Evolutionary conservation across 176 grass and related monocot species (phyloP), one percentile per base, ranked within the genome.

Genomic region (Elymus sibiricus): DNA sequence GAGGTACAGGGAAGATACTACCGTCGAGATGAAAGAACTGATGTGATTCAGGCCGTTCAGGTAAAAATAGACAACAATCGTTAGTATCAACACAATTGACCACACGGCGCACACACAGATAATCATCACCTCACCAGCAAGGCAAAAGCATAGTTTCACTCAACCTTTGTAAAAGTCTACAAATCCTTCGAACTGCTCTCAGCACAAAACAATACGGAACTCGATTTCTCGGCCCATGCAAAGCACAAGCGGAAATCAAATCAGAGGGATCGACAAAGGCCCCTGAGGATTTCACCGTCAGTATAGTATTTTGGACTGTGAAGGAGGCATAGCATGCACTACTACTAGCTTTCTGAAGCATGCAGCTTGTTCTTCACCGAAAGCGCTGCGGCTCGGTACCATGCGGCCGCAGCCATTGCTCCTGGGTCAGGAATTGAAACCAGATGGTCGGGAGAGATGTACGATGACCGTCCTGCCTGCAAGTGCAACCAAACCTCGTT

Each of bases 391-490:
- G 90, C 90, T 27, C 78, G 38, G 67, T 96, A 99, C 97, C 97
- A 99, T 75, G 92, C 82, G 69, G 94, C 94, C 44, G 89, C 97
- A 80, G 92, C 97, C 90, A 96, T 87, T 78, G 97, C 97, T 73
- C 97, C 97, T 83, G 97, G 97, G 73, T 99, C 97, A 76, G 97
- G 97, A 65, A 94, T 64, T 13, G 86, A 94, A 29, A 89, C 88
- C 66, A 94, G 79, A 11, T 92, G 64, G 19, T 96, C 94, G 3
- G 92, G 82, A 77, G 92, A 65, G 25, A 99, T 82, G 76, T 96
- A 99, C 39, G 92, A 91, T 82, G 97, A 99, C 16, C 97, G 85
- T 2, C 97, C 97, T 69, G 97, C 97, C 97, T 99, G 90, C 80
- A 94, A 55, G 37, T 87, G 76, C 78, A 32, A n/a, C 38, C 9